Evolutionary conservation across 257 asterid genomes (phyloP).

Genomic region (Mitragyna speciosa): DNA sequence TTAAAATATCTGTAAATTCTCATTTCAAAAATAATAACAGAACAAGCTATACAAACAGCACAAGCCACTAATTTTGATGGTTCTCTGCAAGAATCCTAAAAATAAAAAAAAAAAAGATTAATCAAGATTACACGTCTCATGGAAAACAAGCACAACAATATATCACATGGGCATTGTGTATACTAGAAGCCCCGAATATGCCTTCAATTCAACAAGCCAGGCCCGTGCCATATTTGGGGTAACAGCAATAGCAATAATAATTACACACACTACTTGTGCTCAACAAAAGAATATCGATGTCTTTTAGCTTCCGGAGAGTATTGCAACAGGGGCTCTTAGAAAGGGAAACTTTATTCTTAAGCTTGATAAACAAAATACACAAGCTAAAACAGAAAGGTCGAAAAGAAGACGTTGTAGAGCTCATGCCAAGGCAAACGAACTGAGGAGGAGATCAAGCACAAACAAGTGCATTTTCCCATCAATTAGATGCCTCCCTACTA

Average conservation of each 20-base stretch:
- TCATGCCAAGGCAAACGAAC: constrained; percentile 30
- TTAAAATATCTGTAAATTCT: neutral
- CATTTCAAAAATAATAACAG: neutral
- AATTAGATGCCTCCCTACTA: constrained; percentile 85
- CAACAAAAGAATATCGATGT: constrained; percentile 41
- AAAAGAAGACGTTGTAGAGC: constrained; percentile 13
- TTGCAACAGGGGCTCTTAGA: constrained; percentile 34
- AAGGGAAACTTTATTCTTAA: constrained; percentile 51
- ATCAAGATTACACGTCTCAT: neutral
- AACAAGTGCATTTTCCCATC: constrained; percentile 8
- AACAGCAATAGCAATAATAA: constrained; percentile 22
- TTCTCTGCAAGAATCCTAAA: neutral
- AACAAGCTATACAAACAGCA: neutral
- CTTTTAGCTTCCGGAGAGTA: constrained; percentile 36
- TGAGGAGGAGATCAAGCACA: neutral
- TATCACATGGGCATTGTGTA: constrained; percentile 1
- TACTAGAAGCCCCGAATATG: constrained; percentile 22
- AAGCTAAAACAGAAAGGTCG: constrained; percentile 33
- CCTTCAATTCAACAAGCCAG: constrained; percentile 19
- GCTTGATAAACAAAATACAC: constrained; percentile 26
- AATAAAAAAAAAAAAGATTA: too few relatives aligned
- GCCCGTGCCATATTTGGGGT: constrained; percentile 12
- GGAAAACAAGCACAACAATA: constrained; percentile 20
- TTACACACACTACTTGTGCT: constrained; percentile 38
- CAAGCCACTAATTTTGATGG: neutral